Conservation (phyloP, 2,329 filamentous ascomycete genomes). For the Daldinia sp. region DNA sequence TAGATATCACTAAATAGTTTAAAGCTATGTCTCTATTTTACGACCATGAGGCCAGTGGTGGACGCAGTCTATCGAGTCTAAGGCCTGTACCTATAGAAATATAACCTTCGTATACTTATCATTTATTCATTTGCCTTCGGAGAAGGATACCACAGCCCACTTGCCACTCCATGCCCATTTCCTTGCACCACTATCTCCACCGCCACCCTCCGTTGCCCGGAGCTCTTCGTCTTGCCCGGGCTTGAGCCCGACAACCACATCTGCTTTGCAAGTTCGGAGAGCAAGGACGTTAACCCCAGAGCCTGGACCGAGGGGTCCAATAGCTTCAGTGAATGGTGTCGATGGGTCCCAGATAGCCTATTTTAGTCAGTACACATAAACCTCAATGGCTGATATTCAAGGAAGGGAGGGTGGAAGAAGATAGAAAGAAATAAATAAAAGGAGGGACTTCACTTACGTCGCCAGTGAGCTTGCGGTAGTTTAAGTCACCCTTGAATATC, state of each 20-base stretch:
- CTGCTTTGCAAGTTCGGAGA: slow-evolving; percentile 94
- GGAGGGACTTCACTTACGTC: slow-evolving; percentile 73
- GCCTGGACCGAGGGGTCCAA: slow-evolving; percentile 84
- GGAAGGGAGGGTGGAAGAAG: too few relatives aligned
- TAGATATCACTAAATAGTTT: not conserved
- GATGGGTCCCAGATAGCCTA: slow-evolving; percentile 86
- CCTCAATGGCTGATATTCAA: not conserved
- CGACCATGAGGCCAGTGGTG: not conserved
- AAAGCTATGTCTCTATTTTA: not conserved
- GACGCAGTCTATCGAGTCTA: not conserved
- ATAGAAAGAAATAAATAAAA: not conserved
- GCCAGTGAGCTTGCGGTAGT: slow-evolving; percentile 91
- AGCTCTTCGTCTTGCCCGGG: slow-evolving; percentile 86
- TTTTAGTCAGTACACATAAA: slow-evolving; percentile 13
- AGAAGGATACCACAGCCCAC: slow-evolving; percentile 94
- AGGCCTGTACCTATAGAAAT: too few relatives aligned
- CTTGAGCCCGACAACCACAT: slow-evolving; percentile 91
- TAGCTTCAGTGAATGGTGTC: slow-evolving; percentile 84
- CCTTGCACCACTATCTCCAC: slow-evolving; percentile 76
- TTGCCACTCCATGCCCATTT: slow-evolving; percentile 97
- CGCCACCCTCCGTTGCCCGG: slow-evolving; percentile 74
- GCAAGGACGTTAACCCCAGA: slow-evolving; percentile 89
- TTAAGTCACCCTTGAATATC: slow-evolving; percentile 97
- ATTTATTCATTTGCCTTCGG: slow-evolving; percentile 68
- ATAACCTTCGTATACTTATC: not conserved